phyloP scores from a whole-genome alignment of 768 basidiomycete genomes.

The Podaxis pistillaris region DNA sequence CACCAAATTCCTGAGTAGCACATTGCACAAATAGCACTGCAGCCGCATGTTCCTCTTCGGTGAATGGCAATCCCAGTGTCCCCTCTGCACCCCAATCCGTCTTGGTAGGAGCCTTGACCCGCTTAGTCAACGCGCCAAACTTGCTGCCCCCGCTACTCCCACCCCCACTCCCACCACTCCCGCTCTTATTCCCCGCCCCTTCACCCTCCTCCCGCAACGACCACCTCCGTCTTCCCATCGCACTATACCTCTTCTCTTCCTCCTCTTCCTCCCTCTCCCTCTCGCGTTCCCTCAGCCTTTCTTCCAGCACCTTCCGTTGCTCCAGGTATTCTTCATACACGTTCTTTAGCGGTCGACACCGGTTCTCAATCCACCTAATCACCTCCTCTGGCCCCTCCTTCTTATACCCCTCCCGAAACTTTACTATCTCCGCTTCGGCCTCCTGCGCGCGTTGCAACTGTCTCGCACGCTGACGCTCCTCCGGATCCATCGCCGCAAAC shows the following conservation, averaged over 20 bases:
- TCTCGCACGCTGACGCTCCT: conserved; percentile 3
- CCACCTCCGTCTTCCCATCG: conserved; percentile 10
- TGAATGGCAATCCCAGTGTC: conserved; percentile 10
- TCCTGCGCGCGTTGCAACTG: conserved; percentile 14
- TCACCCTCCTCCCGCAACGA: conserved; percentile 11
- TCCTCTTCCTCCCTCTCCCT: conserved; percentile 10
- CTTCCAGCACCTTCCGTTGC: conserved; percentile 11
- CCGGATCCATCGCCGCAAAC: conserved; percentile 7
- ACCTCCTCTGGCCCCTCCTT: conserved; percentile 11
- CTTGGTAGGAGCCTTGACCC: conserved; percentile 5
- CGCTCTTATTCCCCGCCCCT: not conserved
- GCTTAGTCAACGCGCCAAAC: not conserved
- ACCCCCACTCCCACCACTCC: not conserved
- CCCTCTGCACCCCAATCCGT: conserved; percentile 12
- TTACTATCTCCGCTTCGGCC: conserved; percentile 10
- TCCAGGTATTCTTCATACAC: conserved; percentile 15
- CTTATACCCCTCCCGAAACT: conserved; percentile 12
- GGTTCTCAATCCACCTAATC: conserved; percentile 14
- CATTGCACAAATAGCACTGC: conserved; percentile 15
- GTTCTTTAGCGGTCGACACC: conserved; percentile 13
- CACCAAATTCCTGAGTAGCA: conserved; percentile 13
- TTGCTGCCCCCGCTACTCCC: not conserved
- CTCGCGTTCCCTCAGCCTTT: conserved; percentile 9
- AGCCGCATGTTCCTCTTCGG: conserved; percentile 14
- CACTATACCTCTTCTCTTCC: conserved; percentile 12